Base-by-base conservation (phyloP, 441 rosid genomes). In the Brassica balearica region DNA sequence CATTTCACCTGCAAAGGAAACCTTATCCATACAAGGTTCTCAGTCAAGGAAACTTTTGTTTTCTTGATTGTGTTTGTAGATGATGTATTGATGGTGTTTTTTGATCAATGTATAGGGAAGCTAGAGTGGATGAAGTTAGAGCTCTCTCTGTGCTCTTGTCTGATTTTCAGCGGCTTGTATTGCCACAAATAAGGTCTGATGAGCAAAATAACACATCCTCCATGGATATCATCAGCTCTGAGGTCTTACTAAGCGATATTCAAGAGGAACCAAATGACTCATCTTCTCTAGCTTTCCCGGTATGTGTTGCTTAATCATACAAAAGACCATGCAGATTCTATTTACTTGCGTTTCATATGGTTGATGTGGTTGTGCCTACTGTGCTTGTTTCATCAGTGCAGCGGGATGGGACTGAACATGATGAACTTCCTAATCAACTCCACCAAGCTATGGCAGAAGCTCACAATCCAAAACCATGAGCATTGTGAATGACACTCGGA, bases 1-100 rank as follows among this genome's bases (percentile, higher is more conserved):
- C 77, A 82, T 82, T 93, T 95, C 83, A 79, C 86, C 59, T 95
- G 99, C 86, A 88, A 86, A 76, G 91, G 93, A 62, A 73, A 82
- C 73, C 90, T 89, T 58, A 86, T 95, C 68, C 72, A 71, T 34
- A 85, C 85, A 62, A 92, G 95, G 99, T 94, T 81, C 1, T 56
- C 17, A 4, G 4, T 46, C 71, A 12, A 55, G n/a, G 14, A 8
- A 32, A 36, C 46, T 29, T 76, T 67, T 22, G 15, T 6, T 48
- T 9, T 32, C 15, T 3, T 4, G 15, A 5, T 51, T 22, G 7
- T 1, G 25, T 55, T 27, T 15, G 29, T 1, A 14, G 59, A 36
- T 38, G 72, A 68, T 72, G 60, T 29, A 67, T 61, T 60, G 36
- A 20, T 61, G 27, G 38, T 62, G 23, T 61, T 74, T 60, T 17